These are phyloP conservation scores for Beauveria brongniartii DNA, from an alignment of 2,329 filamentous ascomycete genomes.

Conservation along the genomic window DNA sequence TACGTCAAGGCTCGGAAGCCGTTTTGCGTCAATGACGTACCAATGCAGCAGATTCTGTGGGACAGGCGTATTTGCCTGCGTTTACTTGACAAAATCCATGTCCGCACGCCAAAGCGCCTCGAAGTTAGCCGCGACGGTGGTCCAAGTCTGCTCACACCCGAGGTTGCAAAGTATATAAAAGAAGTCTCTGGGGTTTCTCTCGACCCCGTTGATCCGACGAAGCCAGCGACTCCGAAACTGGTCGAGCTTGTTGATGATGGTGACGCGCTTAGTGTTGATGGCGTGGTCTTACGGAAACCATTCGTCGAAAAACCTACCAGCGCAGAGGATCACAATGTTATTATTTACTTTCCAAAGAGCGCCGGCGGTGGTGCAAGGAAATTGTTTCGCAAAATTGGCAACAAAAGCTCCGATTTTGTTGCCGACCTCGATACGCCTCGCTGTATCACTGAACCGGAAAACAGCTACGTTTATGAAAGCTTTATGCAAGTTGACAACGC, in stretches of 20 bases:
- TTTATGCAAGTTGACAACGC: slow-evolving; percentile 95
- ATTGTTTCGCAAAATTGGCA: slow-evolving; percentile 93
- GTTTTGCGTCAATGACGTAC: slow-evolving; percentile 94
- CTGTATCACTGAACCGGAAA: slow-evolving; percentile 68
- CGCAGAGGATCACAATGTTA: slow-evolving; percentile 96
- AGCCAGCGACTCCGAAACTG: slow-evolving; percentile 56
- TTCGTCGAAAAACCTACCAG: slow-evolving; percentile 99
- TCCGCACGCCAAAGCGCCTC: slow-evolving; percentile 79
- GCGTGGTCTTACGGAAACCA: slow-evolving; percentile 72
- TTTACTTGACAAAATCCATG: slow-evolving; percentile 80
- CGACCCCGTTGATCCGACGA: slow-evolving; percentile 57
- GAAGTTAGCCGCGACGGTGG: slow-evolving; percentile 93
- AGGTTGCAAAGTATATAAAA: slow-evolving; percentile 72
- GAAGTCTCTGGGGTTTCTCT: slow-evolving; percentile 72
- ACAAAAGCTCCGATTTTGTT: slow-evolving; percentile 96
- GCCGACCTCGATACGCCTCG: slow-evolving; percentile 67
- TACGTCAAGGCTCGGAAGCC: slow-evolving; percentile 90
- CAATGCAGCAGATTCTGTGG: slow-evolving; percentile 97
- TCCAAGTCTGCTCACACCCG: slow-evolving; percentile 66
- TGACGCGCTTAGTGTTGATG: slow-evolving; percentile 83
- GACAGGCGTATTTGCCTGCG: slow-evolving; percentile 83
- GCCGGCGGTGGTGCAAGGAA: slow-evolving; percentile 83
- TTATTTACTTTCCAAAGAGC: slow-evolving; percentile 89
- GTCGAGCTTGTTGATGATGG: slow-evolving; percentile 86
- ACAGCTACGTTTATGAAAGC: slow-evolving; percentile 94